phyloP scores from a whole-genome alignment of 202 grass and related monocot species.

The Elaeis oleifera region DNA sequence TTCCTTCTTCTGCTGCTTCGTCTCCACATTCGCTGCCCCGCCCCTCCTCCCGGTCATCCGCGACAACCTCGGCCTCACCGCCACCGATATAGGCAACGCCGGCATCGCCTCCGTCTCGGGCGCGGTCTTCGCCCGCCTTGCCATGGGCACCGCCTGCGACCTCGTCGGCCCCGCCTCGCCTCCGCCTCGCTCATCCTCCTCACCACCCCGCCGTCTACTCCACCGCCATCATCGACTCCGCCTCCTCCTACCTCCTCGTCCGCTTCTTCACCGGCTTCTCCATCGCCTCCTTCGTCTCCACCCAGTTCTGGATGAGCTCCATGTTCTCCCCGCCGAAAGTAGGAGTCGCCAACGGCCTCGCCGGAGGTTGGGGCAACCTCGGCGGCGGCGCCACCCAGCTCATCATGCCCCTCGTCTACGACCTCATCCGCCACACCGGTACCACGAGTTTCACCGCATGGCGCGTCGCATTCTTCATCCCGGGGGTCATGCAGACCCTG shows the following conservation, averaged over 20 bases:
- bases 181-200: conserved; percentile 69
- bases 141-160: conserved; percentile 94
- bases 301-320: conserved; percentile 97
- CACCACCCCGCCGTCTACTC: conserved; percentile 80
- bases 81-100: conserved; percentile 85
- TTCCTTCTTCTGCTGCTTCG: conserved; percentile 67
- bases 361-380: conserved; percentile 89
- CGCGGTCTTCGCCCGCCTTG: conserved; percentile 79
- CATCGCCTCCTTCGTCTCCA: conserved; percentile 78
- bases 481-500: conserved; percentile 58
- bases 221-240: conserved; percentile 47
- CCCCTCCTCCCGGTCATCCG: conserved; percentile 82
- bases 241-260: conserved; percentile 51
- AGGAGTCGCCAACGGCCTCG: conserved; percentile 69
- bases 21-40: conserved; percentile 77
- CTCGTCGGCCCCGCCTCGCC: conserved; percentile 60
- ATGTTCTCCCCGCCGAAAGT: conserved; percentile 90
- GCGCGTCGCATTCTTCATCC: conserved; percentile 86
- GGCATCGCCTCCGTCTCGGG: conserved; percentile 85
- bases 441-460: conserved; percentile 65
- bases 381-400: conserved; percentile 89
- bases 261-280: conserved; percentile 94
- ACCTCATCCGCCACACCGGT: conserved; percentile 43
- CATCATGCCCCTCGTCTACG: conserved; percentile 74
- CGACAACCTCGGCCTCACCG: conserved; percentile 67